Evolutionary conservation across 2,329 filamentous ascomycete genomes (phyloP), one percentile per base, ranked within the genome.

Genomic region (Ascocoryne sarcoides): DNA sequence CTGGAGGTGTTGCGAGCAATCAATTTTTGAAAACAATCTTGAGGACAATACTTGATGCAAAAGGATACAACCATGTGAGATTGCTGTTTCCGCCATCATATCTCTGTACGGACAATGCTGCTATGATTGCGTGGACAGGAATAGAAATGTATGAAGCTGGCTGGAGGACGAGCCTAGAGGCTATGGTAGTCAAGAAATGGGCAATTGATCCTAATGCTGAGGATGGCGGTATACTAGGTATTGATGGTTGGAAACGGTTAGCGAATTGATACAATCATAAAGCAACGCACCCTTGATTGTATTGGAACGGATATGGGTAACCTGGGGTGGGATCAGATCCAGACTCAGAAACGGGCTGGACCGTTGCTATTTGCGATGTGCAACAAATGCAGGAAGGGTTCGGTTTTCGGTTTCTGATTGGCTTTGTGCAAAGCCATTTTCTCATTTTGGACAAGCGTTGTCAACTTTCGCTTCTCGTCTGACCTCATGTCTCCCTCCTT

Each of bases 51-150:
- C 60, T 95, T 31, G 72, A 81, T 48, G 73, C 68, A n/a, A 73
- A 82, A 32, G 84, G 84, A 0, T 81, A 77, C 55, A 56, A 58
- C 0, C 53, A 76, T 48, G 60, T 93, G 19, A 53, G 69, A 9
- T 61, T 95, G 5, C 63, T 81, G 20, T 84, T 82, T 40, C 90
- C 92, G n/a, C 88, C 88, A 2, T 62, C 75, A 8, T 68, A 70
- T 31, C 69, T 90, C 39, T 96, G 92, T 58, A 95, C 87, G 0
- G 92, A 98, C 57, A 96, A 98, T 62, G 92, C 92, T 10, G 86
- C 88, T 35, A 98, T 98, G 92, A 89, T 96, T 59, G 90, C 83
- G 1, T 96, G 92, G 90, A 71, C 89, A 1, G 92, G 83, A 0
- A 73, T 89, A 50, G 89, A 96, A 64, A 95, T 98, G 89, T 95